Conservation (phyloP, 371 early-diverging fungal genomes). For the Mucor racemosus region DNA sequence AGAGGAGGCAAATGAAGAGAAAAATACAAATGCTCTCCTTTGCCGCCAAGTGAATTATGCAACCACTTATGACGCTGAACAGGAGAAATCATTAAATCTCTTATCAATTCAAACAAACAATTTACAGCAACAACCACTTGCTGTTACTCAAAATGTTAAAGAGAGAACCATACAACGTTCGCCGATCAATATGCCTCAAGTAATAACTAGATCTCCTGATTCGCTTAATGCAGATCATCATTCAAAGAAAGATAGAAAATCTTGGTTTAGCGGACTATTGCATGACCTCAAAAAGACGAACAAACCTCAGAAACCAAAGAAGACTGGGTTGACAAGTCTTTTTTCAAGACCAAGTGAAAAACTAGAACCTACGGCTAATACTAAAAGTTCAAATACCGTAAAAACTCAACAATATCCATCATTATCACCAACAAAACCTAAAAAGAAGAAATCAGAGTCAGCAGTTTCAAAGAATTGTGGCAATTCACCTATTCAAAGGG, state of each 20-base stretch:
- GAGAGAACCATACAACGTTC: too few relatives aligned
- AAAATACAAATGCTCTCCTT: neutral
- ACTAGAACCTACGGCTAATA: neutral
- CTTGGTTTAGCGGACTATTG: slow-evolving; percentile 7
- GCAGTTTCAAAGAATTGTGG: neutral
- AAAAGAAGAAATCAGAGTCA: slow-evolving; percentile 2
- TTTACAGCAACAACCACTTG: neutral
- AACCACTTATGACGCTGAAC: neutral
- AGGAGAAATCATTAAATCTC: neutral
- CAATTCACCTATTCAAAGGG: neutral
- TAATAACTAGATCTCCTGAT: neutral
- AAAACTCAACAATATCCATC: neutral
- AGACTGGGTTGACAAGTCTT: neutral
- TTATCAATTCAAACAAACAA: neutral
- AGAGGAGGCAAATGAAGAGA: slow-evolving; percentile 1
- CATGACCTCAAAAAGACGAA: slow-evolving; percentile 8
- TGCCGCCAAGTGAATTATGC: neutral
- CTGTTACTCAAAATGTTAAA: too few relatives aligned
- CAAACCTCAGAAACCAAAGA: neutral
- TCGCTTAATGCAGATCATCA: neutral
- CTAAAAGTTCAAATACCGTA: neutral
- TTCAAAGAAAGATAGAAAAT: slow-evolving; percentile 6
- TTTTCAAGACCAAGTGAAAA: slow-evolving; percentile 20
- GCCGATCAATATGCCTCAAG: neutral
- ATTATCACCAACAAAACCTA: neutral